Base-by-base conservation (phyloP, 1,139 yeast species). In the Geotrichum macrosporum region DNA sequence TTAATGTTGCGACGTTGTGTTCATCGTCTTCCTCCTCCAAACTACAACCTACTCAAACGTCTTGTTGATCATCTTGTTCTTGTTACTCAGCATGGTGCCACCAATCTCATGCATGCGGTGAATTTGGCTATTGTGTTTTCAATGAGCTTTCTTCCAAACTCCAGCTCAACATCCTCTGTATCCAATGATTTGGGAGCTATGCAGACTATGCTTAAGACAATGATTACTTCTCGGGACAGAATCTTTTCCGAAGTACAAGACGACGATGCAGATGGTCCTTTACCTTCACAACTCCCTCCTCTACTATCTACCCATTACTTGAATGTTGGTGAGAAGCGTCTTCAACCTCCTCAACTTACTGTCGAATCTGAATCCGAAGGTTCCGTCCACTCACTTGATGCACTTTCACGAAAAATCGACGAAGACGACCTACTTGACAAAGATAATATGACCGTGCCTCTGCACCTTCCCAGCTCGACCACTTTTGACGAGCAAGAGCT, bases 81-180 rank as follows among this genome's bases (percentile, higher is more conserved):
- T 50, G 80, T 85, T 6, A 76, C 80, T 41, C 70, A 69, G 50
- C 76, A 75, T 58, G 78, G 81, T 45, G 79, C 73, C n/a, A 66
- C 66, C 35, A 85, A 85, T 67, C 77, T 80, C 59, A 85, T 85
- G 95, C 84, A 81, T 51, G 76, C 88, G 3, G 81, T 84, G 6
- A 85, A 85, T 60, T 68, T 85, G 58, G 92, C 94, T 9, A 85
- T 88, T 49, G 94, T 85, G 5, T 77, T 77, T 56, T 73, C 81
- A 3, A 77, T 77, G 80, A 75, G 80, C 62, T 75, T 77, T 56
- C 62, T 77, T 49, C 70, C 70, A 10, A 53, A 59, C 24, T 48
- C 53, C 12, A 53, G 51, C 38, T 53, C 55, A n/a, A 41, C 60
- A 2, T 42, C 57, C 6, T 53, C 63, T 4, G 48, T 57, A 19